Conservation (phyloP, 331 rosid species). For the Rosa hybrid region DNA sequence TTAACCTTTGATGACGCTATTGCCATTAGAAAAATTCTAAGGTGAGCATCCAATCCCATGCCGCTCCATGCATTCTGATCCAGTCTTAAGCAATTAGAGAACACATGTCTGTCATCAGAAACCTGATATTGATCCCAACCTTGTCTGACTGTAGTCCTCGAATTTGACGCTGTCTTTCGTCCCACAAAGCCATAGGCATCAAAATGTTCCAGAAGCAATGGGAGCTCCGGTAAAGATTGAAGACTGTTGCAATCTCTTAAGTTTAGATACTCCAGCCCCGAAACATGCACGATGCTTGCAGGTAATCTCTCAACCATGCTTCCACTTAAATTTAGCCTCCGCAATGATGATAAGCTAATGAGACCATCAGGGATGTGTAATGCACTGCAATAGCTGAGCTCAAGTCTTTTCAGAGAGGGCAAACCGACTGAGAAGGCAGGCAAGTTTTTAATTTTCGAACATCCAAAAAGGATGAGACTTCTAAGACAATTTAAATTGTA, state of each 20-base stretch:
- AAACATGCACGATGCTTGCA: constrained; percentile 32
- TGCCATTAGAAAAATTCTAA: no score
- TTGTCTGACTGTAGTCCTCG: neutral
- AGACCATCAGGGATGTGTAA: constrained; percentile 29
- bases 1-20: no score
- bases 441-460: constrained; percentile 19
- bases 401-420: constrained; percentile 22
- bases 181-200: constrained; percentile 34
- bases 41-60: no score
- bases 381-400: neutral
- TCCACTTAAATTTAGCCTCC: constrained; percentile 23
- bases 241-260: constrained; percentile 36
- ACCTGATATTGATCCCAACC: neutral
- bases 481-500: no score
- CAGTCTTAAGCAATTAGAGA: no score
- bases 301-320: constrained; percentile 29
- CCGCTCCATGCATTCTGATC: no score
- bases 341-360: constrained; percentile 25
- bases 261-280: constrained; percentile 29
- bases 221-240: constrained; percentile 35
- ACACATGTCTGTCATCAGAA: no score
- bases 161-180: constrained; percentile 24
- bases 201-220: constrained; percentile 24
- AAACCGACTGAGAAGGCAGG: constrained; percentile 10
- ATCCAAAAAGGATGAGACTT: no score